Conservation (phyloP, 768 basidiomycete species). For the Asterophora parasitica region DNA sequence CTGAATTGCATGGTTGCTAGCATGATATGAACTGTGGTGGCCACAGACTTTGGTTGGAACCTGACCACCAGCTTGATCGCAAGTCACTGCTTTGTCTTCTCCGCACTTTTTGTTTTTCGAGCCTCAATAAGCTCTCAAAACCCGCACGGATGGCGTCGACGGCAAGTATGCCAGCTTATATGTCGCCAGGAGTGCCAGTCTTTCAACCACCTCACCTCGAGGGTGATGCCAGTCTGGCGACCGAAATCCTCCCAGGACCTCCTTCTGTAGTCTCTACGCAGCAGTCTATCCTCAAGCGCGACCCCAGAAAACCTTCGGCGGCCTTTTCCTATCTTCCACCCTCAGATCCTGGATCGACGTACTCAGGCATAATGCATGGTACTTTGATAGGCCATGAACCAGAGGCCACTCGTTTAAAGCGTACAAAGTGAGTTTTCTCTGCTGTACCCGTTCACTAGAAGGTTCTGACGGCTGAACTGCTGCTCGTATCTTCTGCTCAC, state of each 20-base stretch:
- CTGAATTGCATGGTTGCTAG: slow-evolving; percentile 1
- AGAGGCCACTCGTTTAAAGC: slow-evolving; percentile 67
- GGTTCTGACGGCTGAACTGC: slow-evolving; percentile 20
- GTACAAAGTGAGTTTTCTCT: slow-evolving; percentile 54
- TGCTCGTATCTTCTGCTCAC: slow-evolving; percentile 13
- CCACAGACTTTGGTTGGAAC: slow-evolving; percentile 10
- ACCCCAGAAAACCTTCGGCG: slow-evolving; percentile 70
- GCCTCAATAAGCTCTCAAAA: slow-evolving; percentile 16
- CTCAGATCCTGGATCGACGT: slow-evolving; percentile 85
- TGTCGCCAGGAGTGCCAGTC: slow-evolving; percentile 68
- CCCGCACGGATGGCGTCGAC: slow-evolving; percentile 61
- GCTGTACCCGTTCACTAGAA: slow-evolving; percentile 9
- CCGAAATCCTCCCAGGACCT: slow-evolving; percentile 87
- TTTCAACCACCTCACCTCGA: slow-evolving; percentile 78
- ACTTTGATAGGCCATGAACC: slow-evolving; percentile 60
- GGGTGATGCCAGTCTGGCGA: slow-evolving; percentile 77
- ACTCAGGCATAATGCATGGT: slow-evolving; percentile 69
- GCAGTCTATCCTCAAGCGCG: slow-evolving; percentile 69
- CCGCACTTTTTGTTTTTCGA: slow-evolving; percentile 14
- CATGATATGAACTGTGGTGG: slow-evolving; percentile 6
- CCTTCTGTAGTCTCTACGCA: slow-evolving; percentile 69
- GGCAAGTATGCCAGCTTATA: slow-evolving; percentile 64
- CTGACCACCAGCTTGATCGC: slow-evolving; percentile 15
- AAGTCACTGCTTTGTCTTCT: slow-evolving; percentile 15
- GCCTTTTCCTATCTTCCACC: slow-evolving; percentile 76